phyloP scores from a whole-genome alignment of 2,329 filamentous ascomycete genomes.

The Dothidotthia symphoricarpi region DNA sequence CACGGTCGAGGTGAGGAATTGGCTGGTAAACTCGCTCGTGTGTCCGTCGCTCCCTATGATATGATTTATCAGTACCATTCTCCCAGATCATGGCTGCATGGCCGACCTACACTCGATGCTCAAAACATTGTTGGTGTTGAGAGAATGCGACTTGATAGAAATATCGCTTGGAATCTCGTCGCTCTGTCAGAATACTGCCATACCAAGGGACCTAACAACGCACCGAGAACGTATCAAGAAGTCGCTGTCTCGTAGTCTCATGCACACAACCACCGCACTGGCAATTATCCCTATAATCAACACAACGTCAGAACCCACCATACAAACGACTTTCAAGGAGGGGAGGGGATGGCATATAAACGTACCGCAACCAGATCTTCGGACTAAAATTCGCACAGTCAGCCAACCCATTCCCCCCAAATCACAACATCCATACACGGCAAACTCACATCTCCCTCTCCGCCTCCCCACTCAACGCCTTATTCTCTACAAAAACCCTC shows the following conservation, averaged over 20 bases:
- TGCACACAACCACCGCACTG: conserved; percentile 67
- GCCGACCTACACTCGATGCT: conserved; percentile 25
- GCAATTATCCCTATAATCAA: conserved; percentile 62
- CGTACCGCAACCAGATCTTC: conserved; percentile 5
- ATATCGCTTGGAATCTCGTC: conserved; percentile 31
- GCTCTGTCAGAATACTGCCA: not conserved
- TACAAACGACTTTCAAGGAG: no score
- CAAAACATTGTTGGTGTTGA: conserved; percentile 10
- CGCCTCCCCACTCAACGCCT: no score
- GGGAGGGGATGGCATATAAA: no score
- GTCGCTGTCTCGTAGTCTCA: conserved; percentile 67
- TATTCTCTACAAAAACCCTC: no score
- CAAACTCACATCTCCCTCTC: not conserved
- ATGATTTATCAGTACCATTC: not conserved
- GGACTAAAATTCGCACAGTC: not conserved
- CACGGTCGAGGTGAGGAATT: conserved; percentile 53
- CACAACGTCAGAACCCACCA: no score
- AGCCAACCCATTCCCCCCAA: not conserved
- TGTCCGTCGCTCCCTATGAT: conserved; percentile 60
- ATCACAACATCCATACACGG: no score
- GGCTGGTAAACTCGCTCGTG: conserved; percentile 63
- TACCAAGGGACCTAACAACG: conserved; percentile 1
- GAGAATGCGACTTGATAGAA: conserved; percentile 16
- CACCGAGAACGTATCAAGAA: conserved; percentile 67
- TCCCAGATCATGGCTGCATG: conserved; percentile 1